Evolutionary conservation across 306 rosid genomes (phyloP).

Genomic region (Lathyrus tuberosus): DNA sequence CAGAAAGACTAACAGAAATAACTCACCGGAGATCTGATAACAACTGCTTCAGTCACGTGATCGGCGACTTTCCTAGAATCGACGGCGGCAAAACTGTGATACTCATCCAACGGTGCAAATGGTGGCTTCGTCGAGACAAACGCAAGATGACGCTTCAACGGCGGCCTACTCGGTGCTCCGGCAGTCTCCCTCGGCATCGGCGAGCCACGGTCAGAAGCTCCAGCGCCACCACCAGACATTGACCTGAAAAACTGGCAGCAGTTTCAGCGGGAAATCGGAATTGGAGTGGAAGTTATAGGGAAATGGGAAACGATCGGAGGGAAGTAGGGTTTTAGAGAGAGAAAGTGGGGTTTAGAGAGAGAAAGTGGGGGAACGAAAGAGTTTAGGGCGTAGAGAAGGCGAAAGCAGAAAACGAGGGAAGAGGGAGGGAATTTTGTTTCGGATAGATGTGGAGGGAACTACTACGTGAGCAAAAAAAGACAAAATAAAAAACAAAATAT

Average conservation of each 20-base stretch:
- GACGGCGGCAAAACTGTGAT: slow-evolving; percentile 61
- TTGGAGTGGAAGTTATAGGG: slow-evolving; percentile 12
- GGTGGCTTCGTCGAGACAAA: slow-evolving; percentile 79
- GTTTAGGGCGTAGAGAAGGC: slow-evolving; percentile 41
- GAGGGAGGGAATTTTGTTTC: slow-evolving; percentile 99
- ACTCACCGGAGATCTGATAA: slow-evolving; percentile 84
- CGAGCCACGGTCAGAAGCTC: slow-evolving; percentile 58
- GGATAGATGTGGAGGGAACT: slow-evolving; percentile 99
- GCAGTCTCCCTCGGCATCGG: slow-evolving; percentile 45
- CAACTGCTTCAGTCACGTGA: slow-evolving; percentile 67
- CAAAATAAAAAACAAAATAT: slow-evolving; percentile 6
- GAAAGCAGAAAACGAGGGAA: slow-evolving; percentile 96
- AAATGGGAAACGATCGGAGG: slow-evolving; percentile 10
- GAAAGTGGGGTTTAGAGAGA: slow-evolving; percentile 43
- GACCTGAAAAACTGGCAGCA: slow-evolving; percentile 15
- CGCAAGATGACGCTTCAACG: slow-evolving; percentile 71
- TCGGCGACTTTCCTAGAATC: slow-evolving; percentile 50
- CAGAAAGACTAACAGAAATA: not conserved
- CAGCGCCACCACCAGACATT: slow-evolving; percentile 70
- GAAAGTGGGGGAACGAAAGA: not conserved
- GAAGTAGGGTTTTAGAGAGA: slow-evolving; percentile 49
- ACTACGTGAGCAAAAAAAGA: slow-evolving; percentile 35
- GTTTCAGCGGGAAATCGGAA: slow-evolving; percentile 5
- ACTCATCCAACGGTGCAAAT: slow-evolving; percentile 70
- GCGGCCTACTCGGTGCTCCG: slow-evolving; percentile 54